phyloP scores from a whole-genome alignment of 306 rosid species.

The Luffa aegyptiaca region DNA sequence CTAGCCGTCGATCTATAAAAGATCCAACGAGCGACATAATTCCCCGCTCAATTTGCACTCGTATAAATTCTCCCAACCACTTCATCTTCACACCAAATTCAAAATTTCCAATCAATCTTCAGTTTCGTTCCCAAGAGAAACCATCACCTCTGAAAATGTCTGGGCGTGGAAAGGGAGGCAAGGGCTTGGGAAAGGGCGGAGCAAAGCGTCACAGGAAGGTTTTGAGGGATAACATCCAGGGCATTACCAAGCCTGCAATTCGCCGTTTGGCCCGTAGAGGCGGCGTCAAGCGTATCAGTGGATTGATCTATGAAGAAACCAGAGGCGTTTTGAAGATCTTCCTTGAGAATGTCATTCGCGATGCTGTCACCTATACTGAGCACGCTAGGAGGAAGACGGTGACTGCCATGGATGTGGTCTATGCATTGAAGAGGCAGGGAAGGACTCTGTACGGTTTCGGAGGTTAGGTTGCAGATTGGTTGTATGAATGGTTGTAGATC shows the following conservation, averaged over 20 bases:
- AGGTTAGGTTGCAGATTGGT: slow-evolving; percentile 10
- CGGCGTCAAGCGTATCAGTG: slow-evolving; percentile 42
- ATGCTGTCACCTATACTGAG: slow-evolving; percentile 40
- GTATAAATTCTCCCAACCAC: background rate
- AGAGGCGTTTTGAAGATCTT: slow-evolving; percentile 39
- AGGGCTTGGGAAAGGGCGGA: slow-evolving; percentile 55
- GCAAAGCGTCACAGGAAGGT: slow-evolving; percentile 52
- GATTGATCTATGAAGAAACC: slow-evolving; percentile 41
- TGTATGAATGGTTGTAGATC: too few species aligned
- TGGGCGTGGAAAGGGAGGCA: slow-evolving; percentile 52
- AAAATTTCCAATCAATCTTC: too few species aligned
- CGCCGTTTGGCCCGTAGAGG: slow-evolving; percentile 45
- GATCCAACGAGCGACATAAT: background rate
- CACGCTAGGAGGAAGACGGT: slow-evolving; percentile 44
- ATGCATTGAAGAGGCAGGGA: slow-evolving; percentile 39
- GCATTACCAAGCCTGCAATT: slow-evolving; percentile 43
- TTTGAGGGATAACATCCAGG: slow-evolving; percentile 41
- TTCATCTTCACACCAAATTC: background rate
- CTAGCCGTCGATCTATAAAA: background rate
- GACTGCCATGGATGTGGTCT: slow-evolving; percentile 44
- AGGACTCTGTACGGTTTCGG: slow-evolving; percentile 44
- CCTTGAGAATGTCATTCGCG: slow-evolving; percentile 37
- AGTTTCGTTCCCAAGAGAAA: too few species aligned
- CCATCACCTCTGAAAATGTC: slow-evolving; percentile 20
- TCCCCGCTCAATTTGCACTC: background rate